Evolutionary conservation across 2,329 filamentous ascomycete genomes (phyloP).

Genomic region (Fusarium devonianum): DNA sequence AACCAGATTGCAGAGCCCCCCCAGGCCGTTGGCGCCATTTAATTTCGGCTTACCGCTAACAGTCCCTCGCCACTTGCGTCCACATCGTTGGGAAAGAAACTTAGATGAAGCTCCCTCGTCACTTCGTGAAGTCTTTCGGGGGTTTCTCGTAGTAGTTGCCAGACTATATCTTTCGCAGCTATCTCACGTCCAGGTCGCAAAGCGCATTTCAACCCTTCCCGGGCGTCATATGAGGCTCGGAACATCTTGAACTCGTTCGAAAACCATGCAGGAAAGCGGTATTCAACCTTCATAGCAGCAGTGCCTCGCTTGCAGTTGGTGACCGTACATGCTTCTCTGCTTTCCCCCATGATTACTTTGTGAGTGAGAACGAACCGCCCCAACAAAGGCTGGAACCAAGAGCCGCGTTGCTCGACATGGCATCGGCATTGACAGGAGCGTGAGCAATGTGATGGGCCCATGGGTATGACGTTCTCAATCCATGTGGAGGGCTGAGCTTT

Average conservation of each 20-base stretch:
- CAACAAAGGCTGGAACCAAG: neutral
- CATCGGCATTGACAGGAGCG: conserved; percentile 5
- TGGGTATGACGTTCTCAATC: neutral
- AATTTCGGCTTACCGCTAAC: too few relatives aligned
- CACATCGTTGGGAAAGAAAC: too few relatives aligned
- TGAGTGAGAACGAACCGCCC: neutral
- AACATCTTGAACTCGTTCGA: neutral
- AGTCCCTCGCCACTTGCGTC: too few relatives aligned
- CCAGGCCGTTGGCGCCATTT: too few relatives aligned
- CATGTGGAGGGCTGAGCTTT: too few relatives aligned
- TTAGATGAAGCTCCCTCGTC: too few relatives aligned
- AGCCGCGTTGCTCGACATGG: neutral
- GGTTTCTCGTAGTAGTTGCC: neutral
- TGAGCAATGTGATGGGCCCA: neutral
- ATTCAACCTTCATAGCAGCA: neutral
- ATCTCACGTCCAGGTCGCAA: neutral
- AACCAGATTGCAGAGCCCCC: too few relatives aligned
- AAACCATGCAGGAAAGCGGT: conserved; percentile 6
- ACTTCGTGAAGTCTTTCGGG: neutral
- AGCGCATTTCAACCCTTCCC: neutral
- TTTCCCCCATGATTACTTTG: neutral
- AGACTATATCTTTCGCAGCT: neutral
- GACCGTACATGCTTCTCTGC: neutral
- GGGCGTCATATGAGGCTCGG: neutral
- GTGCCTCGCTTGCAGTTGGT: neutral